Percentiles rank a stretch among this genome's conserved stretches.
Evolutionary conservation across 371 early-diverging fungal genomes (phyloP).

Genomic region (Funneliformis caledonium): DNA sequence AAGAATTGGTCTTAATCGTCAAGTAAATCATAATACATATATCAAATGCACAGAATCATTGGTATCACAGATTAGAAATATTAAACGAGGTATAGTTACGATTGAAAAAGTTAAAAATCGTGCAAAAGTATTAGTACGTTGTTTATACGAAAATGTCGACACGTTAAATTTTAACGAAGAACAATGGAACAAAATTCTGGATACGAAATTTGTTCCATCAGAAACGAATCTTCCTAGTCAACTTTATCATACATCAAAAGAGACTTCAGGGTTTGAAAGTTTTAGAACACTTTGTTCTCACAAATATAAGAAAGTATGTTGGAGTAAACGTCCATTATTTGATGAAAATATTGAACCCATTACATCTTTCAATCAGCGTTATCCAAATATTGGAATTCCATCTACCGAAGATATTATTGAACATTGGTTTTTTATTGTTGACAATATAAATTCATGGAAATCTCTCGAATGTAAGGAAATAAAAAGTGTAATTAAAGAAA

Average conservation of each 20-base stretch:
- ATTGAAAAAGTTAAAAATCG: background rate
- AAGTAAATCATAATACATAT: background rate
- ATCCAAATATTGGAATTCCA: background rate
- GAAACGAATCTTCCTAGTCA: background rate
- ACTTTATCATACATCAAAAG: too few relatives aligned
- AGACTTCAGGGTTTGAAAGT: background rate
- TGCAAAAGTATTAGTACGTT: background rate
- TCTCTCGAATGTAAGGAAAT: too few relatives aligned
- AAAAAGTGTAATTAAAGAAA: background rate
- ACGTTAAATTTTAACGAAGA: background rate
- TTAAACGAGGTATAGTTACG: background rate
- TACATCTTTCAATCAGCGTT: background rate
- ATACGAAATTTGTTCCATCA: slow-evolving; percentile 7
- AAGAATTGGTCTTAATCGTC: background rate
- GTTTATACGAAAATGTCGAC: background rate
- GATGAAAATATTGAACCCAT: too few relatives aligned
- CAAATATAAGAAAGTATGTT: background rate
- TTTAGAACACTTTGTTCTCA: background rate
- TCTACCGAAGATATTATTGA: background rate
- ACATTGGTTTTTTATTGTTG: background rate
- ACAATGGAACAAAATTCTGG: background rate
- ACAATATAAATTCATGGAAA: background rate
- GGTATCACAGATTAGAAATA: background rate
- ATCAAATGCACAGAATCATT: background rate
- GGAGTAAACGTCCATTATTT: background rate